Conservation (phyloP, 495 filamentous ascomycete genomes). For the Aspergillus asperescens region DNA sequence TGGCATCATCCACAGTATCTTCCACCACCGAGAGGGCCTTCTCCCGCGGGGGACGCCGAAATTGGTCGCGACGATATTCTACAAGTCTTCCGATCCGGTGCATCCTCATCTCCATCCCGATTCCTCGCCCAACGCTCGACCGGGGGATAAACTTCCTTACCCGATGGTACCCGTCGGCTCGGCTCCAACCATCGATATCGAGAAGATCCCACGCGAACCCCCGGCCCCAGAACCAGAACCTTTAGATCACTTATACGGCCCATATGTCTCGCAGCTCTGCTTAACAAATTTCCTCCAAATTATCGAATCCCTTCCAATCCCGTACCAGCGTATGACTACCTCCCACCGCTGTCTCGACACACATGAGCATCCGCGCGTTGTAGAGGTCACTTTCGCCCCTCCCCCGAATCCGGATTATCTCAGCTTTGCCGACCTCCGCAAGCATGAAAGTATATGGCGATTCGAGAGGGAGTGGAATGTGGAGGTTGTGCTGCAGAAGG, state of each 20-base stretch:
- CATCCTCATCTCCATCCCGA: conserved; percentile 44
- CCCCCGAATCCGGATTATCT: conserved; percentile 63
- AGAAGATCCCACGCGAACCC: conserved; percentile 67
- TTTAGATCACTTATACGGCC: conserved; percentile 71
- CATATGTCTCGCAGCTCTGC: conserved; percentile 71
- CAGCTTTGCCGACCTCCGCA: conserved; percentile 61
- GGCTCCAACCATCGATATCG: conserved; percentile 62
- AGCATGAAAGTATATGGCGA: conserved; percentile 72
- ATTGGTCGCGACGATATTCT: conserved; percentile 45
- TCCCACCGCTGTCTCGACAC: conserved; percentile 68
- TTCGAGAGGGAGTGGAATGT: conserved; percentile 87
- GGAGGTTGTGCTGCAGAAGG: conserved; percentile 67
- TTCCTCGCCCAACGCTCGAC: conserved; percentile 20
- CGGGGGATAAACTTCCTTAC: conserved; percentile 33
- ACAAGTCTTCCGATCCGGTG: conserved; percentile 39
- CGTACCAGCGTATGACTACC: conserved; percentile 53
- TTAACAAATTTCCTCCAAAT: conserved; percentile 77
- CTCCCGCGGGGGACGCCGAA: conserved; percentile 37
- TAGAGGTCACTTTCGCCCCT: conserved; percentile 66
- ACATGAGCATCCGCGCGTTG: conserved; percentile 55
- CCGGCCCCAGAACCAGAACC: conserved; percentile 58
- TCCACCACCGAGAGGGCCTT: conserved; percentile 34
- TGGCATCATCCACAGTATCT: conserved; percentile 43
- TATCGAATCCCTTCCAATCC: conserved; percentile 62
- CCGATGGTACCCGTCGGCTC: conserved; percentile 42